Evolutionary conservation across 1,284 basidiomycete genomes (phyloP), one percentile per base, ranked within the genome.

Genomic region (Marasmius tenuissimus): DNA sequence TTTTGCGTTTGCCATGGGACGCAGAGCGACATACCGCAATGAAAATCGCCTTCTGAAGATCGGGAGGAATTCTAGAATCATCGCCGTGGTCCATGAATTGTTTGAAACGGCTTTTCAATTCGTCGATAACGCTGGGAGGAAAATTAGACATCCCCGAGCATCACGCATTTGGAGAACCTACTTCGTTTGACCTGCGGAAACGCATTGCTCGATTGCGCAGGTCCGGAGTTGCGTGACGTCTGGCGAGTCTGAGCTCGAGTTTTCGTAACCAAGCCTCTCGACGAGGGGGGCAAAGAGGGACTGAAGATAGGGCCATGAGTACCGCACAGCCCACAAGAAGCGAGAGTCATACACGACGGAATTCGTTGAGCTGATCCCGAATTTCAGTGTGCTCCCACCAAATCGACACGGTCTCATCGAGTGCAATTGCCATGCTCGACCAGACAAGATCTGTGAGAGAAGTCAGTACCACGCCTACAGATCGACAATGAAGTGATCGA

Each of bases 301-400:
- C 90, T 92, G 61, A 61, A 38, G 22, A 22, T 33, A 10, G 42
- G 58, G 42, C 11, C 57, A 34, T 38, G 47, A 40, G 57, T 6
- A 47, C 34, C 18, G 38, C 8, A 39, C 20, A 18, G 27, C 20
- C 34, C n/a, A 20, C 18, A 16, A 35, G 12, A n/a, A 38, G 34
- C 45, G 39, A 50, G 40, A 58, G 40, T 69, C 85, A 50, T 72
- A 91, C 89, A 68, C 82, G 76, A 66, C 87, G 80, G 74, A 95
- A 85, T 38, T 78, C 80, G 66, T 91, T 80, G 65, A 96, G 71
- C 48, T 81, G 80, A 27, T 86, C 81, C 4, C 85, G 77, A 49
- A 92, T 82, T 4, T 81, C 73, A 40, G 86, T 72, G 63, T 93
- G 80, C 75, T 97, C 96, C 91, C 92, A 97, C 93, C 95, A 98